Percentiles rank a stretch among this genome's conserved stretches.
Evolutionary conservation across 164 flowering plant species (phyloP).

Genomic region (Stephania japonica): DNA sequence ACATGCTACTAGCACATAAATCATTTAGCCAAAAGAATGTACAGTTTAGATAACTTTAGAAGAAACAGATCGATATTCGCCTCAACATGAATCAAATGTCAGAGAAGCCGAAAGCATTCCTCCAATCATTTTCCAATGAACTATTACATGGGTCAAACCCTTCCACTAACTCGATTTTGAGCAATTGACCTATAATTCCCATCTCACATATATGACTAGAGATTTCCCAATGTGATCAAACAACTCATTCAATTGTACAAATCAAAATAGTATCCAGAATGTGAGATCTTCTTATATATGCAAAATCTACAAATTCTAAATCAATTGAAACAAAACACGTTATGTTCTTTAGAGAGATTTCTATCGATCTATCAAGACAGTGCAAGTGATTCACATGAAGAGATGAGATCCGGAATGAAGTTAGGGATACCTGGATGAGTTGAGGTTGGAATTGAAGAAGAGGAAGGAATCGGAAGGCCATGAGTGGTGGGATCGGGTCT

Average conservation of each 20-base stretch:
- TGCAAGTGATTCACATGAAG: background rate
- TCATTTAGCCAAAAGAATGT: no score
- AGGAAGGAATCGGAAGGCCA: constrained; percentile 89
- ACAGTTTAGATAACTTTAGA: no score
- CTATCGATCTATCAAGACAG: background rate
- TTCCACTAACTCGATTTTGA: no score
- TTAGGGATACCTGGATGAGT: constrained; percentile 23
- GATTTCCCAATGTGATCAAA: background rate
- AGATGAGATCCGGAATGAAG: background rate
- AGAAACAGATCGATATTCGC: no score
- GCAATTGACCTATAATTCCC: no score
- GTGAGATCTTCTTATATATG: no score
- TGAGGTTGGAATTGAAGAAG: constrained; percentile 27
- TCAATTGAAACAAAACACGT: background rate
- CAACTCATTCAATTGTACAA: background rate
- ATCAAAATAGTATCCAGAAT: background rate
- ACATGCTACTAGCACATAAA: no score
- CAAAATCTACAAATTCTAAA: no score
- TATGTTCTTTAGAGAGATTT: background rate
- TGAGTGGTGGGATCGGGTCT: constrained; percentile 82
- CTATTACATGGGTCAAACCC: no score
- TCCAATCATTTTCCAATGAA: background rate
- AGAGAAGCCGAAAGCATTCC: background rate
- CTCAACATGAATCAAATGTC: no score
- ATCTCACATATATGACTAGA: no score